Base-by-base conservation (phyloP, 352 stramenopile species). In the Phytopythium delawarense region DNA sequence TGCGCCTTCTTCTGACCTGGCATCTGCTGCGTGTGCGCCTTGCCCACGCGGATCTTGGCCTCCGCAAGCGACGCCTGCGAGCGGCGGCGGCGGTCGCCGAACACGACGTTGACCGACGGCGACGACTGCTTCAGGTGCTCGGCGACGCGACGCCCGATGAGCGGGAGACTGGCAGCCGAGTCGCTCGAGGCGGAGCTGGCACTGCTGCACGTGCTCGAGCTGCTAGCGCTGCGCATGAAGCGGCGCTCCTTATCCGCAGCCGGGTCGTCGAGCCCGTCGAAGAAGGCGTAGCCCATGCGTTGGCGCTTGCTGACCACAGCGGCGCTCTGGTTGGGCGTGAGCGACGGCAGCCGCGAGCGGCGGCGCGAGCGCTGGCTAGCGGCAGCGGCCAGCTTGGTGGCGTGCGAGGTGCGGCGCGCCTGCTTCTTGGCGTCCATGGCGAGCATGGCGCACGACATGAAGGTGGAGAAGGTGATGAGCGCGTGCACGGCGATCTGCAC, bases 11-110 rank as follows among this genome's bases (percentile, higher is more conserved):
- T 74, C 7, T 61, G 65, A 35, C 62, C 66, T 5, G 69, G 55
- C 21, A 79, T 61, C 1, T 64, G 44, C 51, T 85, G 76, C 54
- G 81, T 49, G 51, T 87, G 89, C 45, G 82, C 81, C 62, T 94
- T 94, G 53, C 85, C 85, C n/a, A 94, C 76, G 23, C 85, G 81
- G 52, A 94, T 81, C 49, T 74, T 84, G 35, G 85, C 76, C 21
- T 82, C 57, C 8, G 68, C 42, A 11, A 94, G 64, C 34, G 69
- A 71, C 62, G 81, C 81, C 39, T 91, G 72, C 32, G 67, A 68
- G 35, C 85, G 79, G 39, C 78, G 74, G 6, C 85, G 81, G 12
- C 66, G 76, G 20, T 91, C 85, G 2, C 77, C 72, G 0, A 62
- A 66, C 16, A 91, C 81, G 18, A 70, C 57, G 61, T 93, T 91